Evolutionary conservation across 192 early-diverging fungal species (phyloP).

Genomic region (Coemansia sp.): DNA sequence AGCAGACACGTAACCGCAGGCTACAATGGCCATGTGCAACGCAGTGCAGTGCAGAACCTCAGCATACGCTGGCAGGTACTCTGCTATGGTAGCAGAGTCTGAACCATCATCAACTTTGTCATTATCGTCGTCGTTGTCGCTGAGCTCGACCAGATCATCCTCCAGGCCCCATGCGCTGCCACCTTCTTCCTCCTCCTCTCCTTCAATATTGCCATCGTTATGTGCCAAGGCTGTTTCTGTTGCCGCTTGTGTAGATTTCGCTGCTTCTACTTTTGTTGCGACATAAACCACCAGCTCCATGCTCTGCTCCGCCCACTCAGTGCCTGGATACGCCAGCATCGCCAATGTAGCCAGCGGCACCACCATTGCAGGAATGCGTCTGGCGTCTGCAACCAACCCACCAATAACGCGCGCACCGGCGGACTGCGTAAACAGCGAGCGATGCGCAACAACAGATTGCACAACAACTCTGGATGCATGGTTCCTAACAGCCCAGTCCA

Average conservation of each 20-base stretch:
- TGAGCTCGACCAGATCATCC: constrained; percentile 15
- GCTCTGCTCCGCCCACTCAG: constrained; percentile 31
- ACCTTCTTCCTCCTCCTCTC: constrained; percentile 3
- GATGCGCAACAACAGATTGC: constrained; percentile 6
- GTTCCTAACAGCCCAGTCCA: constrained; percentile 21
- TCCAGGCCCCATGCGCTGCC: constrained; percentile 38
- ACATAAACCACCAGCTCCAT: constrained; percentile 25
- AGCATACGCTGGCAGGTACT: constrained; percentile 12
- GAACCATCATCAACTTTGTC: background rate
- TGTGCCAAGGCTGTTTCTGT: background rate
- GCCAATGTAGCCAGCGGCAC: constrained; percentile 22
- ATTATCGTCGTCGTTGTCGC: background rate
- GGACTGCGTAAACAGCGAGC: background rate
- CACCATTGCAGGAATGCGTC: constrained; percentile 9
- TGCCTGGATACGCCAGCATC: constrained; percentile 21
- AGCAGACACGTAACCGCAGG: constrained; percentile 24
- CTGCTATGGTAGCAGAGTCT: background rate
- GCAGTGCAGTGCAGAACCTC: constrained; percentile 15
- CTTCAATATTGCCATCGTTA: background rate
- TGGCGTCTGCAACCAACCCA: constrained; percentile 5
- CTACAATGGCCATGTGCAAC: constrained; percentile 24
- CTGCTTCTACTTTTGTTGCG: background rate
- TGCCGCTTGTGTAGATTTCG: background rate
- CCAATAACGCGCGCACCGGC: constrained; percentile 14
- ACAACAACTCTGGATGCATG: constrained; percentile 8